Base-by-base conservation (phyloP, 768 basidiomycete species). In the Boletellus ananas region DNA sequence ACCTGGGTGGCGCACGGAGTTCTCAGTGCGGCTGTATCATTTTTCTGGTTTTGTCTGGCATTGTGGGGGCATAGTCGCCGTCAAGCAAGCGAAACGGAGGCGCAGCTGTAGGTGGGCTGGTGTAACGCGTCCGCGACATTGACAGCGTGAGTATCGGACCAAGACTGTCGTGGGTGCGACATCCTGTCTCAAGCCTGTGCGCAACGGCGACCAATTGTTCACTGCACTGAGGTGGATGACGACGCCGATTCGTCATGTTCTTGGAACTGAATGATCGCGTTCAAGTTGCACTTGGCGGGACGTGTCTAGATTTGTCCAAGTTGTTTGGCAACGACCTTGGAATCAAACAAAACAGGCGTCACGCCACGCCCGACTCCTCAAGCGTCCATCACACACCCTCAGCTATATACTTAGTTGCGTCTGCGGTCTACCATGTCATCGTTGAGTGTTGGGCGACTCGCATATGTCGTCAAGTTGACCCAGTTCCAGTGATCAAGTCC, bases 271-370 rank as follows among this genome's bases (percentile, higher is more conserved):
- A 17, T 29, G n/a, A 29, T 10, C 27, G 41, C 5, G 27, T 17
- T n/a, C n/a, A n/a, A n/a, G n/a, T n/a, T 8, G n/a, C 17, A n/a
- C 8, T n/a, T 11, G n/a, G 17, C 9, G 10, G 14, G 31, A 50
- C 17, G 23, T 40, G 23, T n/a, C 39, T 16, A 11, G 39, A 57
- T 51, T 41, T 10, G 47, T 27, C 39, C 42, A 38, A 31, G 42
- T 63, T 65, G 64, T 65, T 65, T 65, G 64, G 64, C 58, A 56
- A 48, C 54, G 37, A 21, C 63, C 44, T 59, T 42, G 11, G 39
- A 43, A 58, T 55, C 55, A 68, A 66, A 65, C 61, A 68, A 55
- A 34, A n/a, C 45, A 39, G 35, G 20, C 7, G 29, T 42, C 21
- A 23, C 39, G 36, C 41, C 23, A 37, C 34, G 6, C 7, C 45